Evolutionary conservation across 805 yeast species (phyloP).

Genomic region (Blastobotrys robertii): DNA sequence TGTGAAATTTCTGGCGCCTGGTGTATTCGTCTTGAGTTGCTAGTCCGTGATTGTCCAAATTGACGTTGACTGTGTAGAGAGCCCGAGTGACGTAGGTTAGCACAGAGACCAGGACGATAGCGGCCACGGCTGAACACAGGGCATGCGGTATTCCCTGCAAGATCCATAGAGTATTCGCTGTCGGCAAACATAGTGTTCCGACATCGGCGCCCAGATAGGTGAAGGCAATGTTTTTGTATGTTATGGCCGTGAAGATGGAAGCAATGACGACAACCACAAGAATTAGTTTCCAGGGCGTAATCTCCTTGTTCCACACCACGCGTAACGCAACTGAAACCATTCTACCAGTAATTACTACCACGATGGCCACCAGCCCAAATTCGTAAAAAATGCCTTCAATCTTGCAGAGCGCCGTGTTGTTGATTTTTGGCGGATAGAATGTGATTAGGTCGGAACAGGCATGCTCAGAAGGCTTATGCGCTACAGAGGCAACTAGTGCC

Average conservation of each 20-base stretch:
- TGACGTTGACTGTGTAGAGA: no score
- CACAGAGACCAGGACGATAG: no score
- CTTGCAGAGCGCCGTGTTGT: slow-evolving; percentile 3
- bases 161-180: no score
- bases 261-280: background rate
- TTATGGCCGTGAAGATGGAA: background rate
- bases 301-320: background rate
- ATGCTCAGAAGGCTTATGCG: background rate
- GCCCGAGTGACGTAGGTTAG: no score
- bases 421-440: no score
- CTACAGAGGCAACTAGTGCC: background rate
- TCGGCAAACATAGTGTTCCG: background rate
- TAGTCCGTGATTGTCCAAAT: no score
- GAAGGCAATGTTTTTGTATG: no score
- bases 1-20: no score
- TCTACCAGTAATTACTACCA: background rate
- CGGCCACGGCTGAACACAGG: no score
- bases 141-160: no score
- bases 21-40: no score
- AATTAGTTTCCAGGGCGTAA: background rate
- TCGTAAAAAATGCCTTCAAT: slow-evolving; percentile 3
- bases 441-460: slow-evolving; percentile 1
- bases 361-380: slow-evolving; percentile 2
- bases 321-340: background rate
- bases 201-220: background rate